Percentiles rank a stretch among this genome's conserved stretches.
Conservation (phyloP, 306 rosid species). For the Hippophae rhamnoides region DNA sequence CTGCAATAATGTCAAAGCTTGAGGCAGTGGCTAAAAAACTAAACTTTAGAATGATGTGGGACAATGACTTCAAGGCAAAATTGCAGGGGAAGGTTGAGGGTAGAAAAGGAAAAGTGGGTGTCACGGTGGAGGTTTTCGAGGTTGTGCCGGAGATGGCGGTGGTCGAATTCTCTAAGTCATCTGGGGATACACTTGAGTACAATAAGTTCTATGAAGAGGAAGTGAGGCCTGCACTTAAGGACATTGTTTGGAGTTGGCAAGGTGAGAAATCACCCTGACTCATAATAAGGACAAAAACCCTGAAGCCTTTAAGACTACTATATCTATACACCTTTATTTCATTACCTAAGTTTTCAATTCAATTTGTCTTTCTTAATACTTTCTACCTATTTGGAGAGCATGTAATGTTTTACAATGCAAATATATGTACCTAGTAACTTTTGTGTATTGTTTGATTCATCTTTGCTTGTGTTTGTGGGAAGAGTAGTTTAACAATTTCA, state of each 20-base stretch:
- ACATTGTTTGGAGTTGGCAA: slow-evolving; percentile 93
- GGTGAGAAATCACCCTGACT: slow-evolving; percentile 27
- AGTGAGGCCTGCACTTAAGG: slow-evolving; percentile 66
- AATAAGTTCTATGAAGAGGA: slow-evolving; percentile 56
- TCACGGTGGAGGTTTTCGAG: slow-evolving; percentile 55
- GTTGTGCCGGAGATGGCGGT: slow-evolving; percentile 68
- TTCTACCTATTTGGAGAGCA: no score
- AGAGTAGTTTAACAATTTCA: no score
- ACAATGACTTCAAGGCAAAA: slow-evolving; percentile 49
- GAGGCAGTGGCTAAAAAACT: slow-evolving; percentile 35
- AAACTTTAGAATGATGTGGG: slow-evolving; percentile 32
- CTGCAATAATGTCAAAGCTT: slow-evolving; percentile 37
- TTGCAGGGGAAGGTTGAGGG: slow-evolving; percentile 54
- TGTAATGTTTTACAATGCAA: no score
- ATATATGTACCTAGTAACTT: no score
- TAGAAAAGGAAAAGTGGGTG: slow-evolving; percentile 57
- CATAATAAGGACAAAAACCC: background rate
- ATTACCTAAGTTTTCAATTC: no score
- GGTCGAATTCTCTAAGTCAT: slow-evolving; percentile 47
- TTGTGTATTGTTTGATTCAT: no score
- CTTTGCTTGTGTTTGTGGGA: no score
- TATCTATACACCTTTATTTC: no score
- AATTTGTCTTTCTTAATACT: no score
- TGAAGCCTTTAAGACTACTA: background rate
- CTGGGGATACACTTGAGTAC: slow-evolving; percentile 70